Evolutionary conservation across 768 basidiomycete species (phyloP), one percentile per base, ranked within the genome.

Genomic region (Phylloporus sp.): DNA sequence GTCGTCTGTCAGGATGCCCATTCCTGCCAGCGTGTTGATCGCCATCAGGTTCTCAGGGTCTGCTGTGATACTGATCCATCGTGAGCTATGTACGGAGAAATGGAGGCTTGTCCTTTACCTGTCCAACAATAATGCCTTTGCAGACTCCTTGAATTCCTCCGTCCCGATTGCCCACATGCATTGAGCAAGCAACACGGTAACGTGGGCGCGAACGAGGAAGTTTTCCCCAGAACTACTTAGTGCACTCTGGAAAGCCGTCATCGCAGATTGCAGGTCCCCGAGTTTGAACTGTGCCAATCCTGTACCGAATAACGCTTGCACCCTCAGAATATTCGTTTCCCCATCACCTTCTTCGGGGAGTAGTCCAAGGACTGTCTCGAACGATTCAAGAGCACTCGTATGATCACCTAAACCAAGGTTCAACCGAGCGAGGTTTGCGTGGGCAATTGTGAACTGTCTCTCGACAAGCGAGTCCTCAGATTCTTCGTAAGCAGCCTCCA

Each of bases 401-500:
- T 80, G 82, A 44, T 86, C 75, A 11, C 71, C 67, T 4, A 73
- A 59, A 0, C 82, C 72, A n/a, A 95, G 69, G 17, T 79, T 75
- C 21, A 95, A 63, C 9, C 96, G 80, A 1, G 84, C 96, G 8
- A 91, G 69, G 48, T 87, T 95, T 20, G 79, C 70, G 52, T 93
- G 87, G 0, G 93, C 89, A 31, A 92, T 79, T 6, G 78, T 80
- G 59, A 86, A 99, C 43, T 79, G 82, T 40, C 73, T 69, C 65
- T 97, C 96, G 10, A 90, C 79, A 20, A 72, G 69, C 1, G 82
- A 66, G 43, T 90, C 85, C 64, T 99, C 96, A 13, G 78, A 79
- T 43, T 86, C 81, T 63, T 99, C 96, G 68, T 96, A 99, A 22
- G 78, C 76, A 2, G 80, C 75, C 64, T 98, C 95, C n/a, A 98